phyloP scores from a whole-genome alignment of 164 flowering plant species.

The Macadamia integrifolia region DNA sequence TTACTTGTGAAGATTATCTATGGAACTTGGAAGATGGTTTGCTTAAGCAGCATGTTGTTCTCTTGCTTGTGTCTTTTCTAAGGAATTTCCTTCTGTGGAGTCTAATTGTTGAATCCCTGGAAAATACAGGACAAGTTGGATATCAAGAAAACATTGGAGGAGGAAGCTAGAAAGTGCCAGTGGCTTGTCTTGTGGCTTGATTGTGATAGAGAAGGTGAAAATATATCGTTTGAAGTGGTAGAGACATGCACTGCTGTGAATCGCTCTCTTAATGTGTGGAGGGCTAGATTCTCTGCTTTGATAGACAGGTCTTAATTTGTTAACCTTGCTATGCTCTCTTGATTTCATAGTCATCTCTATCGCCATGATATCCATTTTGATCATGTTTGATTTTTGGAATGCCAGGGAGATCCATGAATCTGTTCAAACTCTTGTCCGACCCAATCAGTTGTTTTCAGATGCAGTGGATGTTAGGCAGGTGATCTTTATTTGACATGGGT shows the following conservation, averaged over 20 bases:
- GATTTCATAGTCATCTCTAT: too few relatives aligned
- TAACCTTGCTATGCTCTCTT: not conserved
- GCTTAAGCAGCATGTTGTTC: not conserved
- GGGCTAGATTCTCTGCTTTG: slow-evolving; percentile 92
- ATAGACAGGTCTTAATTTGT: slow-evolving; percentile 55
- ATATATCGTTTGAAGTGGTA: slow-evolving; percentile 89
- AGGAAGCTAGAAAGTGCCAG: slow-evolving; percentile 73
- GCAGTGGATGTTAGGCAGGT: slow-evolving; percentile 99
- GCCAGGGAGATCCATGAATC: slow-evolving; percentile 76
- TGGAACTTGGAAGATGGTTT: not conserved
- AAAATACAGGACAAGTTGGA: slow-evolving; percentile 63
- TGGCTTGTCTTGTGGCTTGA: slow-evolving; percentile 98
- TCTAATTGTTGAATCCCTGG: slow-evolving; percentile 1
- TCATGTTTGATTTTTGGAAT: slow-evolving; percentile 8
- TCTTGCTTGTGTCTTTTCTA: not conserved
- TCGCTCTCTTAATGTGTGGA: slow-evolving; percentile 41
- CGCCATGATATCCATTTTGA: not conserved
- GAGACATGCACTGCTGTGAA: slow-evolving; percentile 71
- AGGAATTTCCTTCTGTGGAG: not conserved
- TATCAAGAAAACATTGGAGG: slow-evolving; percentile 80
- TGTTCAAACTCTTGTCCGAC: slow-evolving; percentile 63
- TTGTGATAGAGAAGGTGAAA: slow-evolving; percentile 97
- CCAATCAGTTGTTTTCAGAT: slow-evolving; percentile 71
- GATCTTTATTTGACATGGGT: slow-evolving; percentile 2
- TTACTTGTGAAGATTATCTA: not conserved